Evolutionary conservation across 768 basidiomycete species (phyloP).

Genomic region (Pulveroboletus sp.): DNA sequence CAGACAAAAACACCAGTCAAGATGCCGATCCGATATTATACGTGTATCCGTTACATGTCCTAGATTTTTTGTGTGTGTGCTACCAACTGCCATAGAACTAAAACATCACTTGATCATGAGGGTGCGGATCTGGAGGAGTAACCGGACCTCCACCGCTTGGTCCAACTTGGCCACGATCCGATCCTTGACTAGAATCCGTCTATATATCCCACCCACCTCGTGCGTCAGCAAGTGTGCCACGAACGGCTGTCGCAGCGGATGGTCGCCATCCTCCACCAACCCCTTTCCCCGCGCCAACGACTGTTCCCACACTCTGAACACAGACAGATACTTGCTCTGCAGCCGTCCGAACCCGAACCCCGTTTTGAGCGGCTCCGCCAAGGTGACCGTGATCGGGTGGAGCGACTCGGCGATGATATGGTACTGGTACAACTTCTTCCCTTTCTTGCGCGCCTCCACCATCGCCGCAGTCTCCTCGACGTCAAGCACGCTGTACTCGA

Average conservation of each 20-base stretch:
- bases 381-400: slow-evolving; percentile 19
- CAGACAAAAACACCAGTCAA: too few relatives aligned
- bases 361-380: slow-evolving; percentile 17
- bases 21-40: too few relatives aligned
- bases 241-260: slow-evolving; percentile 19
- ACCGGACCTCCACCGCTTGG: slow-evolving; percentile 9
- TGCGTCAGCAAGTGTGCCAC: slow-evolving; percentile 17
- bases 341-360: slow-evolving; percentile 16
- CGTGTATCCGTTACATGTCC: too few relatives aligned
- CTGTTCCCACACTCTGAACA: slow-evolving; percentile 21
- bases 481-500: slow-evolving; percentile 15
- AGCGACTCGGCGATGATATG: slow-evolving; percentile 14
- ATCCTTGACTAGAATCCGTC: slow-evolving; percentile 14
- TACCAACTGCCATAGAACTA: too few relatives aligned
- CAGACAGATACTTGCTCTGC: slow-evolving; percentile 11
- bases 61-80: too few relatives aligned
- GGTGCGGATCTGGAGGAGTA: slow-evolving; percentile 14
- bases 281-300: slow-evolving; percentile 12
- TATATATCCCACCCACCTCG: slow-evolving; percentile 15
- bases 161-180: slow-evolving; percentile 21
- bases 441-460: slow-evolving; percentile 1
- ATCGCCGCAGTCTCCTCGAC: slow-evolving; percentile 16
- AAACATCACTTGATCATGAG: slow-evolving; percentile 16
- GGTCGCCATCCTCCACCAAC: slow-evolving; percentile 5
- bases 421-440: slow-evolving; percentile 9